These are phyloP conservation scores for Metschnikowia arizonensis DNA, from an alignment of 805 yeast genomes.

Conservation along the genomic window DNA sequence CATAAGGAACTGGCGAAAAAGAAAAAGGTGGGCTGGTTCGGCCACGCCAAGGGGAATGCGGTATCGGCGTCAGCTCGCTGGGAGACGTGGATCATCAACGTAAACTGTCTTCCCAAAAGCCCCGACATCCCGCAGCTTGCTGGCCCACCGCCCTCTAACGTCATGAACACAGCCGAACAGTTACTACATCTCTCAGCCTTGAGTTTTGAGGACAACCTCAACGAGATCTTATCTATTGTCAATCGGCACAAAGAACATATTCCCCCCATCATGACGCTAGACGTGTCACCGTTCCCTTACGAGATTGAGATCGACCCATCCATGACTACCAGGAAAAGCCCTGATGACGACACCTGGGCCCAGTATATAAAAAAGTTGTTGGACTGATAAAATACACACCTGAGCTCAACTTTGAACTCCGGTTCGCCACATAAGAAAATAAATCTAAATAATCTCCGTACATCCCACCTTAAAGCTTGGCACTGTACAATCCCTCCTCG, in stretches of 20 bases:
- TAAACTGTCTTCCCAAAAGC: conserved; percentile 40
- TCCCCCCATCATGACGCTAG: conserved; percentile 69
- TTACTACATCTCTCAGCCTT: conserved; percentile 27
- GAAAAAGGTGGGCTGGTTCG: conserved; percentile 56
- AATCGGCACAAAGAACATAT: conserved; percentile 61
- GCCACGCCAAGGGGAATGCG: conserved; percentile 23
- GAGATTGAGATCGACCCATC: conserved; percentile 24
- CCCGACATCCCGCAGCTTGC: conserved; percentile 6
- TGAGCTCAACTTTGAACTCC: no score
- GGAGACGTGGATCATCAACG: conserved; percentile 66
- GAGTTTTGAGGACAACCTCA: conserved; percentile 39
- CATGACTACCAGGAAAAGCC: conserved; percentile 9
- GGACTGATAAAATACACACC: no score
- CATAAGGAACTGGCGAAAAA: conserved; percentile 37
- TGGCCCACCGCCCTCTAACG: conserved; percentile 5
- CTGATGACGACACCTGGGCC: conserved; percentile 39
- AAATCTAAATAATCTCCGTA: neutral
- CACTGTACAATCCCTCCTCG: conserved; percentile 42
- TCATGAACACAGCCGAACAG: conserved; percentile 23
- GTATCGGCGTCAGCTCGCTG: conserved; percentile 48
- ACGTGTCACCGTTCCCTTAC: conserved; percentile 60
- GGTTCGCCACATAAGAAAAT: neutral
- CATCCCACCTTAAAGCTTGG: conserved; percentile 37
- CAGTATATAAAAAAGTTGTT: conserved; percentile 25
- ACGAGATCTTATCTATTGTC: conserved; percentile 47